Percentiles rank a stretch among this genome's conserved stretches.
Evolutionary conservation across 257 asterid genomes (phyloP).

Genomic region (Salvia miltiorrhiza): DNA sequence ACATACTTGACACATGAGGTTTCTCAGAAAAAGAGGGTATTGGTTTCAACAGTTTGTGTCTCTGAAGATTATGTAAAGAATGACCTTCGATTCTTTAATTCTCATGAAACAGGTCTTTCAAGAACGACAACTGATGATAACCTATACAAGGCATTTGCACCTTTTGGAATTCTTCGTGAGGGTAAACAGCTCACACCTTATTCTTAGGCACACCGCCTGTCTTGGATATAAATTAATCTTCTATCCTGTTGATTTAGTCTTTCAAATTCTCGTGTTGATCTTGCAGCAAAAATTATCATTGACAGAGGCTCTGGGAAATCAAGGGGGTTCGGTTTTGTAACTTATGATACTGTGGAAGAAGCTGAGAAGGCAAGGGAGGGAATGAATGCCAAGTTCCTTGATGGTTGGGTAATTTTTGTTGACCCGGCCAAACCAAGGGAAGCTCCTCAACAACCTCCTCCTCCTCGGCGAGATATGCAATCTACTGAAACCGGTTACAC

Average conservation of each 20-base stretch:
- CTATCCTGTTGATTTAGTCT: background rate
- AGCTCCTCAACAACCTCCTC: constrained; percentile 53
- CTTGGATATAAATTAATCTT: background rate
- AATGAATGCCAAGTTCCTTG: constrained; percentile 83
- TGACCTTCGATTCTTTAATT: background rate
- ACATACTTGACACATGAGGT: background rate
- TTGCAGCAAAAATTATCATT: constrained; percentile 71
- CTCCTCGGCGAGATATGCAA: constrained; percentile 37
- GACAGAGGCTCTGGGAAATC: constrained; percentile 87
- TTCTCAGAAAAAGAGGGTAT: background rate
- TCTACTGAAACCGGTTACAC: constrained; percentile 51
- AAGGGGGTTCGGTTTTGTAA: constrained; percentile 87
- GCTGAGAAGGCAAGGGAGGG: constrained; percentile 91
- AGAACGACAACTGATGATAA: constrained; percentile 71
- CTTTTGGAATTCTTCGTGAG: constrained; percentile 72
- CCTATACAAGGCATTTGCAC: constrained; percentile 66
- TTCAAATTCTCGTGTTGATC: constrained; percentile 4
- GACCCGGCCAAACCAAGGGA: constrained; percentile 92
- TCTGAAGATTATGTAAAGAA: constrained; percentile 3
- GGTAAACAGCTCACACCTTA: constrained; percentile 36
- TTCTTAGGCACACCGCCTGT: background rate
- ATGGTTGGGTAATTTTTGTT: constrained; percentile 95
- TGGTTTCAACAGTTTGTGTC: background rate
- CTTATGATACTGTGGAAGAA: constrained; percentile 72
- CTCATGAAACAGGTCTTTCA: constrained; percentile 64